phyloP scores from a whole-genome alignment of 2,329 filamentous ascomycete genomes.

The Fusarium incarnatum region DNA sequence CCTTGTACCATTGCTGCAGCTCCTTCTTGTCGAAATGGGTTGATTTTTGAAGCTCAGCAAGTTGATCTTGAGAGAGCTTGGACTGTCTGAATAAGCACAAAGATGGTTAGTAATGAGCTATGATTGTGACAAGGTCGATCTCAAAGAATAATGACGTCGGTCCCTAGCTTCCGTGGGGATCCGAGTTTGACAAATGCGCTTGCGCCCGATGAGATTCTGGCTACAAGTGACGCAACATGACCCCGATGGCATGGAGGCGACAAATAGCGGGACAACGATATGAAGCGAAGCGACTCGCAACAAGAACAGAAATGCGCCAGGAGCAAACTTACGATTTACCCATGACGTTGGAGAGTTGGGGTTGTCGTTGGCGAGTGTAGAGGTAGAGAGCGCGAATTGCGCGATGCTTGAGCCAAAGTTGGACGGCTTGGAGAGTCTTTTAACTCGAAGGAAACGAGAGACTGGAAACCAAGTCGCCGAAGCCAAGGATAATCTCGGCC shows the following conservation, averaged over 20 bases:
- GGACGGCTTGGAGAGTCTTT: slow-evolving; percentile 15
- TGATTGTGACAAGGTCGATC: slow-evolving; percentile 17
- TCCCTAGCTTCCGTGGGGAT: slow-evolving; percentile 34
- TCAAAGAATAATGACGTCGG: slow-evolving; percentile 44
- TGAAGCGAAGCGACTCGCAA: neutral
- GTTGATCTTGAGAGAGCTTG: slow-evolving; percentile 96
- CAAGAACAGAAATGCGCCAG: neutral
- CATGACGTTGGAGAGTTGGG: slow-evolving; percentile 50
- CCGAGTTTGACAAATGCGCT: slow-evolving; percentile 39
- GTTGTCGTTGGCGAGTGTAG: slow-evolving; percentile 25
- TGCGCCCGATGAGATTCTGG: slow-evolving; percentile 31
- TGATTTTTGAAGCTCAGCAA: slow-evolving; percentile 93
- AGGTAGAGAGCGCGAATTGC: slow-evolving; percentile 45
- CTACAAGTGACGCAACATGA: slow-evolving; percentile 24
- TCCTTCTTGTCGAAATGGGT: slow-evolving; percentile 99
- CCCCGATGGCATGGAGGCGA: neutral
- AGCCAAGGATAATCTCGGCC: neutral
- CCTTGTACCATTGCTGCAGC: slow-evolving; percentile 99
- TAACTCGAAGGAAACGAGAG: slow-evolving; percentile 19
- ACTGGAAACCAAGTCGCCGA: slow-evolving; percentile 6
- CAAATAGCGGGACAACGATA: neutral
- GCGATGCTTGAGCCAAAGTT: slow-evolving; percentile 33
- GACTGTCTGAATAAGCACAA: slow-evolving; percentile 76
- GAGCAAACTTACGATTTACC: slow-evolving; percentile 65
- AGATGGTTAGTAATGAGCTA: slow-evolving; percentile 38